Evolutionary conservation across 768 basidiomycete genomes (phyloP), one percentile per base, ranked within the genome.

Genomic region (Mycena sanguinolenta): DNA sequence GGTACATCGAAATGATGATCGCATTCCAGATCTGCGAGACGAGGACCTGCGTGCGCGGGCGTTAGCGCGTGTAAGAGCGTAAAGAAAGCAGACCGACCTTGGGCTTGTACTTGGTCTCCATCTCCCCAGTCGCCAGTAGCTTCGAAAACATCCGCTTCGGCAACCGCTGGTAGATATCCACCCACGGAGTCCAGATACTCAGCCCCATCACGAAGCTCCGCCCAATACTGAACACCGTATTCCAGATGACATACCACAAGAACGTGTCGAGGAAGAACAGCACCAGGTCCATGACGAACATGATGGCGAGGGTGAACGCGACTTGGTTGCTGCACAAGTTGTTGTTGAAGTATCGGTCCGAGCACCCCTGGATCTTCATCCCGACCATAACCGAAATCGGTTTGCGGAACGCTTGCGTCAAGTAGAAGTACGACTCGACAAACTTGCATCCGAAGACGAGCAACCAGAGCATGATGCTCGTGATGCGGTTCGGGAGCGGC

Each of bases 11-110:
- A 74, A 99, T 99, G 82, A 99, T 98, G 82, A 99, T 92, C 42
- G 98, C 98, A 79, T 99, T 99, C 98, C 98, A 99, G 69, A 99
- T 96, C 82, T 98, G 98, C 34, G 97, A 98, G 49, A 99, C 97
- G 46, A 99, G 88, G 46, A 99, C 96, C 94, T 96, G 65, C 36
- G 63, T 10, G 16, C 21, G 23, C 25, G 2, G 0, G 2, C 49
- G 23, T 44, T 42, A 71, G 49, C 73, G 34, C 14, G 17, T 36
- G 25, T 55, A 46, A 6, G 27, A 32, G 65, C 21, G 27, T 59
- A n/a, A 12, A 36, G 32, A 34, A 46, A 59, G 10, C 14, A 67
- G 39, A 77, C 86, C 14, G 65, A 95, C 96, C 92, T 99, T 99
- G 63, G 98, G 98, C 83, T 99, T 99, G 83, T 99, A 99, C 83